Percentiles rank a stretch among this genome's conserved stretches.
These are phyloP conservation scores for Trichoderma simmonsii DNA, from an alignment of 2,329 filamentous ascomycete genomes.

Conservation along the genomic window DNA sequence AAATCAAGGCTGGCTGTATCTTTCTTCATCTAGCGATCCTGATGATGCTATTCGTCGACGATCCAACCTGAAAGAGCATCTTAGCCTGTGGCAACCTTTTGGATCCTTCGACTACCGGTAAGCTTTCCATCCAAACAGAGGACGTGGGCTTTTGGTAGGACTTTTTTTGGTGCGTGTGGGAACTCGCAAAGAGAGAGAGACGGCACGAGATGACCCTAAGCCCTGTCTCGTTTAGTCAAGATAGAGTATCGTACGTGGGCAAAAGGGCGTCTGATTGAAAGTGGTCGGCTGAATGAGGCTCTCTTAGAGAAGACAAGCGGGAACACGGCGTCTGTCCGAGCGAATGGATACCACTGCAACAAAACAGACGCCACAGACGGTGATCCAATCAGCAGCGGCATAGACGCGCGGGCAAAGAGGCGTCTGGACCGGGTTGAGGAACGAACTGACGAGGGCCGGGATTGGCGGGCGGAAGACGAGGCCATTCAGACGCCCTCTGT, in stretches of 20 bases:
- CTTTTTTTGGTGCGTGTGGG: neutral
- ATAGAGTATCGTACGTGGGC: neutral
- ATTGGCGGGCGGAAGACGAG: neutral
- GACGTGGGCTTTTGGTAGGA: neutral
- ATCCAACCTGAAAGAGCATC: neutral
- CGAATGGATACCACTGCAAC: neutral
- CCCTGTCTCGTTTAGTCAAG: neutral
- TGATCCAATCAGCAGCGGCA: conserved; percentile 7
- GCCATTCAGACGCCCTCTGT: neutral
- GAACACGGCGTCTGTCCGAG: neutral
- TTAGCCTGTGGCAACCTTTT: neutral
- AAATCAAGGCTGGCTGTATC: neutral
- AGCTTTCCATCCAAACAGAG: neutral
- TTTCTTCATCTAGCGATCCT: neutral
- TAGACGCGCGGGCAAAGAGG: conserved; percentile 9
- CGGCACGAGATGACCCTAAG: neutral
- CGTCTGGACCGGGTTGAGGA: neutral
- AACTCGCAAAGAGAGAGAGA: neutral
- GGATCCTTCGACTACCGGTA: neutral
- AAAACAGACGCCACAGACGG: neutral
- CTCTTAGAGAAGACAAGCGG: neutral
- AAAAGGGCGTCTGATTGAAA: neutral
- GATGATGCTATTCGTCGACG: conserved; percentile 9
- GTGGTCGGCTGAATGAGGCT: neutral
- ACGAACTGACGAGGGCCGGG: neutral